Conservation (phyloP, 75 land plant species). For the Pinus taeda region DNA sequence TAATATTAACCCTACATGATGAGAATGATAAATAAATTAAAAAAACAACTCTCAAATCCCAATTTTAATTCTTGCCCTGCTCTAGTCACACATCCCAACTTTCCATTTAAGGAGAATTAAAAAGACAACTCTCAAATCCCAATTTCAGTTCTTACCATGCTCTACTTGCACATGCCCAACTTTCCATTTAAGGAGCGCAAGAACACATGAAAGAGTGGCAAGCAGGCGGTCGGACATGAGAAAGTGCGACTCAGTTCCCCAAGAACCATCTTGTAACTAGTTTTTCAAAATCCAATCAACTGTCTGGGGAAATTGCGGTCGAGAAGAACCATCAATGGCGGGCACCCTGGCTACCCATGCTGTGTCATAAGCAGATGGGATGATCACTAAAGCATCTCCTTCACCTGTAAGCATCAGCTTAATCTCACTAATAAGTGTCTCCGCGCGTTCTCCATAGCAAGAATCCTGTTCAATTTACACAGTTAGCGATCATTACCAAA, state of each 20-base stretch:
- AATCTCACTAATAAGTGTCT: not conserved
- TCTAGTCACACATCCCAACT: not conserved
- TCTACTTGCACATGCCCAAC: not conserved
- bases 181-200: slow-evolving; percentile 8
- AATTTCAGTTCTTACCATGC: not conserved
- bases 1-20: not conserved
- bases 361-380: slow-evolving; percentile 11
- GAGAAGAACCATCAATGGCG: not conserved
- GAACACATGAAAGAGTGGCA: slow-evolving; percentile 1
- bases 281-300: slow-evolving; percentile 7
- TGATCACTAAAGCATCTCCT: not conserved
- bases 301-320: slow-evolving; percentile 25
- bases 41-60: too few relatives aligned
- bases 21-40: not conserved
- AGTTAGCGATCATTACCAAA: too few relatives aligned
- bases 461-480: too few relatives aligned
- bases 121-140: not conserved
- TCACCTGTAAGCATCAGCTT: not conserved
- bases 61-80: not conserved
- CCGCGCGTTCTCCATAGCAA: not conserved
- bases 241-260: slow-evolving; percentile 6
- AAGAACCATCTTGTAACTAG: slow-evolving; percentile 8
- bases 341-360: slow-evolving; percentile 12
- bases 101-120: slow-evolving; percentile 3
- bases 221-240: not conserved